Evolutionary conservation across 2,329 filamentous ascomycete genomes (phyloP), one percentile per base, ranked within the genome.

Genomic region (Calonectria pseudoreteaudii): DNA sequence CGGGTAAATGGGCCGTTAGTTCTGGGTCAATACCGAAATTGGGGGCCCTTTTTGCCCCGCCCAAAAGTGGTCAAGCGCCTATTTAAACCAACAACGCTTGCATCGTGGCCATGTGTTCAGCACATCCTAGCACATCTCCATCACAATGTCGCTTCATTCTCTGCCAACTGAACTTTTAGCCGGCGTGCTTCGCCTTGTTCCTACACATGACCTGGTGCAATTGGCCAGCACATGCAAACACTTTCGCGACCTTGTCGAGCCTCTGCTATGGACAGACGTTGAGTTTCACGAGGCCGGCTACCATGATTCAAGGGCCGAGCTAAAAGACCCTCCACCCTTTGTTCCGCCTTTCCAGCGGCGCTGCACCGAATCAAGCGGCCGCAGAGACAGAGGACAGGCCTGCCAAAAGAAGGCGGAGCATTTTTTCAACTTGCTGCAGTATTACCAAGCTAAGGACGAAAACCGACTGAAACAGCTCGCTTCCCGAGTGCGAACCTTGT

Each of bases 241-340:
- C 9, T 26, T 79, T 23, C 69, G 58, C 4, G 5, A 28, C 1
- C 23, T 73, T 4, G 26, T 31, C 5, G 69, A 50, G 28, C 69
- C 77, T 2, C 65, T 69, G 3, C 23, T 79, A 10, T 79, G 77
- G 77, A 49, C 44, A 28, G 53, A 77, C 3, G 68, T 79, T 50
- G 77, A 79, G 23, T 36, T 76, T 9, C 77, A 79, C 2, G 6
- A 53, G 2, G 8, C 20, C 0, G 71, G 74, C 2, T 77, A 64
- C 4, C 77, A 79, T 26, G 73, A 70, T 14, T 56, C 56, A 16
- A 47, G 6, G 0, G 9, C 3, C 5, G 66, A 78, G 30, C 3
- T 72, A 1, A 26, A 0, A 68, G 68, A 36, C 1, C 77, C 77
- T 7, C 44, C 71, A 2, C 76, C 77, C 5, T 31, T 67, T 0